Evolutionary conservation across 2,329 filamentous ascomycete genomes (phyloP).

Genomic region (Aspergillus alliaceus): DNA sequence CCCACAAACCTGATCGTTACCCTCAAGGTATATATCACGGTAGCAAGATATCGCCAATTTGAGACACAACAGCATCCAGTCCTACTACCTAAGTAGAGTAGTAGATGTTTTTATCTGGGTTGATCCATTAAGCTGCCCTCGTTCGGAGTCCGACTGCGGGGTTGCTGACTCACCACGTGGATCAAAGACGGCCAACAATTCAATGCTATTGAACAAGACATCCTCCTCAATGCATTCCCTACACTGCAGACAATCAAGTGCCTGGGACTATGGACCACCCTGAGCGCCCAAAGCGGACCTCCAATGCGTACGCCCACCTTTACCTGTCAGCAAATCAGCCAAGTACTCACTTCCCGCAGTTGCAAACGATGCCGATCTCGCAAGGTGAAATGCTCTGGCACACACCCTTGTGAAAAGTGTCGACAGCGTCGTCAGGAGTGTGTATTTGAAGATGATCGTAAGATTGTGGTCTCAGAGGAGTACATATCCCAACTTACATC

Average conservation of each 20-base stretch:
- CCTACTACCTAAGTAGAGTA: too few species aligned
- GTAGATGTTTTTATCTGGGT: too few species aligned
- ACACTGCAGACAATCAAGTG: not conserved
- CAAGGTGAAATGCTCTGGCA: conserved; percentile 41
- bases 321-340: too few species aligned
- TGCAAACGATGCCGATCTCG: conserved; percentile 40
- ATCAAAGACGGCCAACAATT: not conserved
- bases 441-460: conserved; percentile 43
- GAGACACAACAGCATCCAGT: too few species aligned
- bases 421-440: conserved; percentile 36
- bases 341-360: conserved; percentile 18
- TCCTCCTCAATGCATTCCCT: too few species aligned
- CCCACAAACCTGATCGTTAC: too few species aligned
- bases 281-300: conserved; percentile 18
- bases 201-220: too few species aligned
- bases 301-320: conserved; percentile 18
- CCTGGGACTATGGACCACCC: conserved; percentile 9
- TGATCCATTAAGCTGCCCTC: too few species aligned
- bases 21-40: too few species aligned
- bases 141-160: too few species aligned
- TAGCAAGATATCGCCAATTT: too few species aligned
- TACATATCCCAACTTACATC: too few species aligned
- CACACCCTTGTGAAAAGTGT: conserved; percentile 39
- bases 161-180: conserved; percentile 10
- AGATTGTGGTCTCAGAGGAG: conserved; percentile 47